Conservation (phyloP, 1,139 yeast genomes). For the Yamadazyma buinensis region DNA sequence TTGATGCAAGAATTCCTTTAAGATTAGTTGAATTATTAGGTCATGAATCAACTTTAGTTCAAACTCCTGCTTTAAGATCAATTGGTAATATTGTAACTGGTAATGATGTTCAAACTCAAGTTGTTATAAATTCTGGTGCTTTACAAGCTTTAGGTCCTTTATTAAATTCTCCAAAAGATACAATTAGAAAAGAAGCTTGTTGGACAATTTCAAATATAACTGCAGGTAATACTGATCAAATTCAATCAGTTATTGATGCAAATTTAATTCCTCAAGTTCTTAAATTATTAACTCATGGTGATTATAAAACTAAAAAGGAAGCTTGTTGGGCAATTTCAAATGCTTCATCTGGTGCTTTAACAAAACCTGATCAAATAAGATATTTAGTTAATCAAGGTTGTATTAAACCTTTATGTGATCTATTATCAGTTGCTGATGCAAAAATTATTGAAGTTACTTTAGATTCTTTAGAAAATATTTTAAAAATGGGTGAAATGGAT, state of each 20-base stretch:
- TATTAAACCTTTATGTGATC: constrained; percentile 94
- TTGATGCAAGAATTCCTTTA: constrained; percentile 93
- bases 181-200: constrained; percentile 94
- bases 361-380: constrained; percentile 89
- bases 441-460: constrained; percentile 92
- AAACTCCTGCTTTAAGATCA: constrained; percentile 96
- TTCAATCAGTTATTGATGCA: constrained; percentile 93
- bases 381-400: constrained; percentile 94
- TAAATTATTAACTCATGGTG: constrained; percentile 76
- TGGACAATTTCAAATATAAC: constrained; percentile 98
- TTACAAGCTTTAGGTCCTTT: constrained; percentile 80
- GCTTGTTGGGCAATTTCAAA: constrained; percentile 99
- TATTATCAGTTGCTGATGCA: constrained; percentile 82
- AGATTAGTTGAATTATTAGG: constrained; percentile 86
- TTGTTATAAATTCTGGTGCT: constrained; percentile 90
- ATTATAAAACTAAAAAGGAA: constrained; percentile 94
- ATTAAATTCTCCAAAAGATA: constrained; percentile 81
- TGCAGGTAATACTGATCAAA: constrained; percentile 93
- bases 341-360: constrained; percentile 93
- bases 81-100: constrained; percentile 98
- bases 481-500: constrained; percentile 92
- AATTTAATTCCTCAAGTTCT: constrained; percentile 92
- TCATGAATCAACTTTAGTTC: constrained; percentile 81
- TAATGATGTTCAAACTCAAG: constrained; percentile 91
- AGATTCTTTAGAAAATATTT: constrained; percentile 90